phyloP scores from a whole-genome alignment of 306 rosid genomes.

The Quillaja saponaria region DNA sequence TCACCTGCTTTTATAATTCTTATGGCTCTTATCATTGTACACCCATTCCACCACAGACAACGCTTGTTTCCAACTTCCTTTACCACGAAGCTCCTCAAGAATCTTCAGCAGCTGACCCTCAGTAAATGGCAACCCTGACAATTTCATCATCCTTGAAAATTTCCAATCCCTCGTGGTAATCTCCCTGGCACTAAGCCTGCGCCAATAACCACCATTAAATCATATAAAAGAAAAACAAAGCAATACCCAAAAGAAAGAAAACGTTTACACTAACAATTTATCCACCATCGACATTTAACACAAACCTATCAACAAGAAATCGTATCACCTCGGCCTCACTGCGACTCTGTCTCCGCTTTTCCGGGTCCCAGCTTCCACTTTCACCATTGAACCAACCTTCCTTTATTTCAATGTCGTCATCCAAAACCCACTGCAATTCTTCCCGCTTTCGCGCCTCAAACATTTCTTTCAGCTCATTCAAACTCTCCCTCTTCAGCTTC shows the following conservation, averaged over 20 bases:
- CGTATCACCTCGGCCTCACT: slow-evolving; percentile 64
- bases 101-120: slow-evolving; percentile 76
- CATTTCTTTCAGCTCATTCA: slow-evolving; percentile 60
- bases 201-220: slow-evolving; percentile 1
- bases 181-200: slow-evolving; percentile 69
- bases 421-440: slow-evolving; percentile 71
- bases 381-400: slow-evolving; percentile 48
- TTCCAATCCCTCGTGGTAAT: slow-evolving; percentile 72
- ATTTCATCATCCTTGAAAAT: slow-evolving; percentile 82
- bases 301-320: slow-evolving; percentile 88
- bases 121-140: slow-evolving; percentile 75
- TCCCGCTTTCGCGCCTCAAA: slow-evolving; percentile 62
- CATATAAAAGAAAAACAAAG: background rate
- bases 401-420: slow-evolving; percentile 60
- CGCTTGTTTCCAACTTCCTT: slow-evolving; percentile 80
- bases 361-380: slow-evolving; percentile 25
- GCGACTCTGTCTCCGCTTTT: slow-evolving; percentile 48
- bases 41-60: slow-evolving; percentile 80
- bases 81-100: slow-evolving; percentile 61
- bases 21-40: slow-evolving; percentile 51
- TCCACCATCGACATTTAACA: slow-evolving; percentile 15
- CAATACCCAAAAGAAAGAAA: slow-evolving; percentile 14
- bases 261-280: background rate
- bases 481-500: slow-evolving; percentile 64
- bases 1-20: slow-evolving; percentile 73